Evolutionary conservation across 495 filamentous ascomycete genomes (phyloP), one percentile per base, ranked within the genome.

Genomic region (Pyrenula aspistea): DNA sequence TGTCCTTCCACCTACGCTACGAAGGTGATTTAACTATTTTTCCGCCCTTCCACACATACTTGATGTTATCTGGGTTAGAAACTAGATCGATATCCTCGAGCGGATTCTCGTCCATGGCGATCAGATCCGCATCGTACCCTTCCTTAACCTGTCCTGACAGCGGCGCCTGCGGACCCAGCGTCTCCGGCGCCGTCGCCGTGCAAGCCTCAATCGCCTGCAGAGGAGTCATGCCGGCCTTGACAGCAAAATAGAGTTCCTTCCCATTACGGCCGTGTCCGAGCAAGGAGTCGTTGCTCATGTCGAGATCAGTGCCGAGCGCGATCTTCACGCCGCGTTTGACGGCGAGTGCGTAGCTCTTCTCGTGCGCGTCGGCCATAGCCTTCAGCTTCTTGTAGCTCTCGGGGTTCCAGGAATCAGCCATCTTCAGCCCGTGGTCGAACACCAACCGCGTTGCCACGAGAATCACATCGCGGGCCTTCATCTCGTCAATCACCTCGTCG

Each of bases 151-250:
- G 75, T 1, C 76, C 75, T 11, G 70, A 69, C 62, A 66, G 65
- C 1, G 72, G 73, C 20, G 76, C 75, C 59, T 74, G 69, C 1
- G 61, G 58, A 3, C 71, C 73, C 20, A 77, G 59, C 1, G 65
- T 77, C 49, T 71, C 55, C 49, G 75, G 73, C 10, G 70, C 71
- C 42, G 71, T 78, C 4, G 77, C 77, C n/a, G 77, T 81, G 48
- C 72, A 73, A 2, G 75, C 73, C 57, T 79, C 73, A 56, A 81
- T 77, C 12, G 77, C 77, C 50, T 77, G 65, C n/a, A 81, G 60
- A 1, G 69, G 71, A 42, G 67, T 75, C 71, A 81, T 65, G 0
- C 77, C 77, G 12, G 72, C 73, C 56, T 76, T 63, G 24, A 79
- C 73, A 12, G 77, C 77, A 52, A 70, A 73, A 8, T 68, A 66